Percentiles rank a stretch among this genome's conserved stretches.
These are phyloP conservation scores for Clitopilus hobsonii DNA, from an alignment of 768 basidiomycete genomes.

Conservation along the genomic window DNA sequence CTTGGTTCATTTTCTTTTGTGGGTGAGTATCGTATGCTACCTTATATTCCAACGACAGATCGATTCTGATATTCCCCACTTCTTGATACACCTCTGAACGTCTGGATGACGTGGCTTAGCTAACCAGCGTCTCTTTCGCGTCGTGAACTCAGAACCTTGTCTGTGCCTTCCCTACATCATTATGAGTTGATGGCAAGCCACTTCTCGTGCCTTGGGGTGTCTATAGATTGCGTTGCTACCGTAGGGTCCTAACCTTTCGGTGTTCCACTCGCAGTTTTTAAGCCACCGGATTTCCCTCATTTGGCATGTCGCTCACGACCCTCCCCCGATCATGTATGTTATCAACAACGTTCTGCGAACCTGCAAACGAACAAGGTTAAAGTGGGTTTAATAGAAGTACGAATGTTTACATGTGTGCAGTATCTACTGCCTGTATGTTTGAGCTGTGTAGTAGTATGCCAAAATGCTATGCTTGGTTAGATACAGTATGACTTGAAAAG, in stretches of 20 bases:
- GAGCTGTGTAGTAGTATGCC: neutral
- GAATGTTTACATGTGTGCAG: neutral
- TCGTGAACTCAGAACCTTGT: slow-evolving; percentile 10
- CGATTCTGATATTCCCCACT: neutral
- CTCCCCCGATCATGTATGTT: neutral
- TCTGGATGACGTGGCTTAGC: slow-evolving; percentile 10
- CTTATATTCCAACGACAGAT: neutral
- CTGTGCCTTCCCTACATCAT: slow-evolving; percentile 19
- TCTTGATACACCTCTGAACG: neutral
- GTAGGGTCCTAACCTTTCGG: slow-evolving; percentile 12
- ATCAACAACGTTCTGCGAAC: neutral
- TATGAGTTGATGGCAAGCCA: slow-evolving; percentile 12
- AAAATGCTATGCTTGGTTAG: neutral
- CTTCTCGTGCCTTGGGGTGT: slow-evolving; percentile 20
- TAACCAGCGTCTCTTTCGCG: slow-evolving; percentile 19
- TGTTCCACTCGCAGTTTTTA: slow-evolving; percentile 15
- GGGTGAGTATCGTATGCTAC: neutral
- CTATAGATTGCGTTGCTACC: slow-evolving; percentile 13
- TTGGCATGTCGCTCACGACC: slow-evolving; percentile 3
- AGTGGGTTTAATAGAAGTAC: neutral
- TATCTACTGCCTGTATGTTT: neutral
- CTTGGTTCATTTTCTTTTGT: slow-evolving; percentile 4
- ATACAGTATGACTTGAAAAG: neutral
- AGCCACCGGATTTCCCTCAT: slow-evolving; percentile 15
- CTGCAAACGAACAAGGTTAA: neutral